phyloP scores from a whole-genome alignment of 768 basidiomycete genomes.

The Phlebiopsis flavidoalba region DNA sequence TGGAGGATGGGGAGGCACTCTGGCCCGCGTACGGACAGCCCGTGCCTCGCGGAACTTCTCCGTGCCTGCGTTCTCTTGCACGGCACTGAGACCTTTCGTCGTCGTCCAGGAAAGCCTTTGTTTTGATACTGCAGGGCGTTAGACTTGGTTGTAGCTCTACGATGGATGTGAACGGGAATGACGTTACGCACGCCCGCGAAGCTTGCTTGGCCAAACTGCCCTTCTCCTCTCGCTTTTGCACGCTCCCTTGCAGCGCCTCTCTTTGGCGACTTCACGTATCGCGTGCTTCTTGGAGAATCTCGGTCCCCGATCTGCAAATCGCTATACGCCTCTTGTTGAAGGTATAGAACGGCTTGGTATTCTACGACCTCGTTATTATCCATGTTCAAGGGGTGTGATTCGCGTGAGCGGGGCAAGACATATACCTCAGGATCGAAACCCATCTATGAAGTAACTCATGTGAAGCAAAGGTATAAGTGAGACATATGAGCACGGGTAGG shows the following conservation, averaged over 20 bases:
- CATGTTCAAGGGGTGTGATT: not conserved
- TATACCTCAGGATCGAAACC: slow-evolving; percentile 51
- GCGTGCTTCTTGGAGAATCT: slow-evolving; percentile 59
- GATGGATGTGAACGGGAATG: slow-evolving; percentile 3
- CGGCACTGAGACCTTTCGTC: slow-evolving; percentile 51
- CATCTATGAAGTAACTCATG: slow-evolving; percentile 40
- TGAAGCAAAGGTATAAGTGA: not conserved
- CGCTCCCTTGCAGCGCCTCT: slow-evolving; percentile 41
- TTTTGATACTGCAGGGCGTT: slow-evolving; percentile 52
- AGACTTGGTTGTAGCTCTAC: not conserved
- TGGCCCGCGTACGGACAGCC: slow-evolving; percentile 14
- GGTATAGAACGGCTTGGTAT: slow-evolving; percentile 70
- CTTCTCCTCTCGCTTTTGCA: slow-evolving; percentile 53
- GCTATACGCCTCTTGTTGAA: slow-evolving; percentile 47
- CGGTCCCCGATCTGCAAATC: slow-evolving; percentile 60
- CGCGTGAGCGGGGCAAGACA: not conserved
- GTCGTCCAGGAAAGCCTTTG: slow-evolving; percentile 77
- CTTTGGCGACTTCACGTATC: slow-evolving; percentile 45
- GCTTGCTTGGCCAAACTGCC: slow-evolving; percentile 45
- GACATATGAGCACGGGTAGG: not conserved
- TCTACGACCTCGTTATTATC: slow-evolving; percentile 51
- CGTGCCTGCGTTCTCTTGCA: slow-evolving; percentile 59
- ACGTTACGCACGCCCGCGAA: slow-evolving; percentile 53
- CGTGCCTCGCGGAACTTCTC: slow-evolving; percentile 20
- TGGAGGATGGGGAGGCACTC: slow-evolving; percentile 8